Evolutionary conservation across 2,329 filamentous ascomycete genomes (phyloP), one percentile per base, ranked within the genome.

Genomic region (Aureobasidium uvarum): DNA sequence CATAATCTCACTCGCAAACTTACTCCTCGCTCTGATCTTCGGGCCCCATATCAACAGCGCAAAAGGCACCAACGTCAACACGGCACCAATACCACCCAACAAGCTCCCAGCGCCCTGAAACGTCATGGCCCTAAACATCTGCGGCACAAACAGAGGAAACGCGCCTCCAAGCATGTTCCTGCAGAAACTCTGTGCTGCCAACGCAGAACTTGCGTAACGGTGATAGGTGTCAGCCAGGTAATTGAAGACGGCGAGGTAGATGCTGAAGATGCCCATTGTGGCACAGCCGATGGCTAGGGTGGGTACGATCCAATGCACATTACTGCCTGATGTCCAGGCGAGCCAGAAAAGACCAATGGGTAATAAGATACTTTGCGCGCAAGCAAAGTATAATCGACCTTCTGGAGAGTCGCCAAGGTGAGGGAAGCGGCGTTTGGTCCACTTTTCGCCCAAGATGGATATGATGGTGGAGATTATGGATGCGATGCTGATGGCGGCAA

Each of bases 211-310:
- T 0, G 93, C 91, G 71, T 94, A 96, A 2, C 85, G 82, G 73
- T 92, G 89, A 75, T 96, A 97, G 1, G 88, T 89, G 73, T 97
- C 93, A 23, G 92, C 92, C 1, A 97, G 83, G 71, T 96, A 97
- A 74, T 97, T 97, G 79, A 97, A 96, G 0, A 92, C 90, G 2
- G 92, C 89, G 1, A 97, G 83, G 73, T 96, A 96, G 41, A 97
- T 86, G 46, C 86, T 88, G 75, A 91, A 94, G 69, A 97, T 96
- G 33, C 93, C 89, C 81, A 94, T 90, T 0, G 90, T 94, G 0
- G 91, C 88, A 66, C 92, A 84, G 0, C 83, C 85, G 39, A 96
- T 82, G 0, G 86, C 89, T 3, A 94, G 76, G 0, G 86, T 78
- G 0, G 91, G 90, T 0, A 86, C 85, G 64, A 91, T 87, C 90